Conservation (phyloP, 192 early-diverging fungal species). For the Coemansia sp. region DNA sequence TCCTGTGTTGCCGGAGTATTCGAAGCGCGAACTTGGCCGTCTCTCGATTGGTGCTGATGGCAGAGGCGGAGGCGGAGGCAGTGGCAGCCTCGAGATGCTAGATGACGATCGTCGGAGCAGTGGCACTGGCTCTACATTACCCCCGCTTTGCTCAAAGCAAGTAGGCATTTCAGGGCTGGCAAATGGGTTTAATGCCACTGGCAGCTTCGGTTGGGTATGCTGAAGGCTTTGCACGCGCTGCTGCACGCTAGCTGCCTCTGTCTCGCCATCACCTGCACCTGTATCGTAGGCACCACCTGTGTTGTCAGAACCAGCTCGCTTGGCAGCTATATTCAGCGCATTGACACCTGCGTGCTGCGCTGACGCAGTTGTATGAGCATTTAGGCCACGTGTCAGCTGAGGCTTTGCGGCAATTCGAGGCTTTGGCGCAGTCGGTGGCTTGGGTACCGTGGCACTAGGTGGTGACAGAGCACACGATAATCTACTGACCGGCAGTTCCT, state of each 20-base stretch:
- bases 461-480: not conserved
- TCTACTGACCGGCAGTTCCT: not conserved
- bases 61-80: slow-evolving; percentile 16
- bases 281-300: not conserved
- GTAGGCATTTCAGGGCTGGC: slow-evolving; percentile 41
- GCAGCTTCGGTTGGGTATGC: not conserved
- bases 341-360: slow-evolving; percentile 13
- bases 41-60: slow-evolving; percentile 5
- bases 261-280: not conserved
- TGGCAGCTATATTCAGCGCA: not conserved
- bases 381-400: not conserved
- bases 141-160: not conserved
- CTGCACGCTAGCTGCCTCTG: slow-evolving; percentile 19
- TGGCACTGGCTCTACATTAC: not conserved
- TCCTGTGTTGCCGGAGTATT: not conserved
- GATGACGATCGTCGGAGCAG: slow-evolving; percentile 16
- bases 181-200: slow-evolving; percentile 30
- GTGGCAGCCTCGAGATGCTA: slow-evolving; percentile 13
- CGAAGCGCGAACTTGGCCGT: not conserved
- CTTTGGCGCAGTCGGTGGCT: slow-evolving; percentile 20
- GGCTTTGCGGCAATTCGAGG: slow-evolving; percentile 11
- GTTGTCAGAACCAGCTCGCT: not conserved
- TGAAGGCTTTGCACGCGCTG: slow-evolving; percentile 35
- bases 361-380: slow-evolving; percentile 13
- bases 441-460: not conserved